phyloP scores from a whole-genome alignment of 2,329 filamentous ascomycete genomes.

The Leptosphaerulina australis region DNA sequence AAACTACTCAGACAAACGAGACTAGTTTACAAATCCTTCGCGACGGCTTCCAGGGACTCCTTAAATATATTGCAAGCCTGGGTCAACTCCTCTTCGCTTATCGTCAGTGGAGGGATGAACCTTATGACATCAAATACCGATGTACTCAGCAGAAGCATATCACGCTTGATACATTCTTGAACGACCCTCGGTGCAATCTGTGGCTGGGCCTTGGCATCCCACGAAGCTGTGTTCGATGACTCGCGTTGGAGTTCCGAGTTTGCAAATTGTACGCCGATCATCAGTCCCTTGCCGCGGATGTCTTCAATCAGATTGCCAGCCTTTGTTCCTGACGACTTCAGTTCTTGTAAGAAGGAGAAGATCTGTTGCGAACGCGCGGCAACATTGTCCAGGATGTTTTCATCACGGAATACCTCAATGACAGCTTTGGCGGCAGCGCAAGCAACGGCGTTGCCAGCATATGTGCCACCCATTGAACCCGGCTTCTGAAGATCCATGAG shows the following conservation, averaged over 20 bases:
- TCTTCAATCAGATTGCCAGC: slow-evolving; percentile 40
- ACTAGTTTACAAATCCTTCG: slow-evolving; percentile 28
- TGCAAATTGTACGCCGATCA: slow-evolving; percentile 39
- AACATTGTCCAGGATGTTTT: slow-evolving; percentile 37
- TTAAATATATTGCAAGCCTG: slow-evolving; percentile 35
- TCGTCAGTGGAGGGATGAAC: slow-evolving; percentile 38
- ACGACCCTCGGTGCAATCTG: slow-evolving; percentile 39
- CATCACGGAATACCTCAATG: slow-evolving; percentile 36
- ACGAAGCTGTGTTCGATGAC: slow-evolving; percentile 29
- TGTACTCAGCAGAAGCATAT: slow-evolving; percentile 41
- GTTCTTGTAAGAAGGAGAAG: slow-evolving; percentile 32
- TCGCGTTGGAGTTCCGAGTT: slow-evolving; percentile 26
- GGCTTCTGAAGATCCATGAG: slow-evolving; percentile 40
- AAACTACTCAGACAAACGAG: background rate
- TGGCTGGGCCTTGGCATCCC: slow-evolving; percentile 21
- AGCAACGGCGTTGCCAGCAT: slow-evolving; percentile 39
- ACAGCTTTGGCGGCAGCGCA: slow-evolving; percentile 37
- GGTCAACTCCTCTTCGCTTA: slow-evolving; percentile 35
- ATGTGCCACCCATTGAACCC: slow-evolving; percentile 40
- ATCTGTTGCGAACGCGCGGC: slow-evolving; percentile 36
- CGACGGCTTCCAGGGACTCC: slow-evolving; percentile 35
- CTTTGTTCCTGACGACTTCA: slow-evolving; percentile 33
- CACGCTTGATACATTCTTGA: slow-evolving; percentile 35
- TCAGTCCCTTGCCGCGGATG: slow-evolving; percentile 34
- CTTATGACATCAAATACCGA: slow-evolving; percentile 38